Percentiles rank a stretch among this genome's conserved stretches.
These are phyloP conservation scores for Poa annua DNA, from an alignment of 176 grass and related monocot genomes.

Conservation along the genomic window DNA sequence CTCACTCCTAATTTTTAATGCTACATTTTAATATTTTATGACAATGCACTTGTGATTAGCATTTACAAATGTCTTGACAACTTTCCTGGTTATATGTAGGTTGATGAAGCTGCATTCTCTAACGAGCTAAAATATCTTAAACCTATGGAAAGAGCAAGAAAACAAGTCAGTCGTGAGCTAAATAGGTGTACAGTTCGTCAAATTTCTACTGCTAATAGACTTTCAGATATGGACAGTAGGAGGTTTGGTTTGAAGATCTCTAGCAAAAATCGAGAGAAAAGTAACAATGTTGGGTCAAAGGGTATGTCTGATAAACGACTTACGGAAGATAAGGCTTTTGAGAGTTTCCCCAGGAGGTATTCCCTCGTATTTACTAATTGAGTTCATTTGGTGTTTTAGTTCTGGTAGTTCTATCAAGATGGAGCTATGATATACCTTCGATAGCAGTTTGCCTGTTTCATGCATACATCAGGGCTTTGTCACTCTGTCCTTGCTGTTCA, in stretches of 20 bases:
- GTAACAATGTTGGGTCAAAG: conserved; percentile 9
- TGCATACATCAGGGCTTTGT: neutral
- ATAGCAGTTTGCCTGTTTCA: neutral
- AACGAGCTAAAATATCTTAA: neutral
- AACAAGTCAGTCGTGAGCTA: neutral
- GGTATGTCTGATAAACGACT: neutral
- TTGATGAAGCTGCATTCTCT: conserved; percentile 9
- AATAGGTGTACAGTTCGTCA: neutral
- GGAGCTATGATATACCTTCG: conserved; percentile 22
- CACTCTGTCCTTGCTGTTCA: conserved; percentile 25
- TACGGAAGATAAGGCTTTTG: conserved; percentile 1
- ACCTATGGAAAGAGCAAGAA: neutral
- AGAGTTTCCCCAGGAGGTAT: conserved; percentile 29
- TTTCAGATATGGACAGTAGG: neutral
- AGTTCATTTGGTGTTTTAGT: neutral
- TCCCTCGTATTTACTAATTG: conserved; percentile 4
- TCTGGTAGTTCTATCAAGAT: neutral
- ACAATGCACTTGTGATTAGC: conserved; percentile 15
- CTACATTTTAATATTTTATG: neutral
- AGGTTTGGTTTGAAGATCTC: conserved; percentile 17
- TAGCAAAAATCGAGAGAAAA: conserved; percentile 28
- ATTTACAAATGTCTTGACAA: conserved; percentile 21
- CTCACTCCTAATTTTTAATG: neutral
- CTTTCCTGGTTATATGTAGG: conserved; percentile 37
- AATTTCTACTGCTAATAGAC: neutral